phyloP scores from a whole-genome alignment of 441 rosid genomes.

The Erysimum cheiri region DNA sequence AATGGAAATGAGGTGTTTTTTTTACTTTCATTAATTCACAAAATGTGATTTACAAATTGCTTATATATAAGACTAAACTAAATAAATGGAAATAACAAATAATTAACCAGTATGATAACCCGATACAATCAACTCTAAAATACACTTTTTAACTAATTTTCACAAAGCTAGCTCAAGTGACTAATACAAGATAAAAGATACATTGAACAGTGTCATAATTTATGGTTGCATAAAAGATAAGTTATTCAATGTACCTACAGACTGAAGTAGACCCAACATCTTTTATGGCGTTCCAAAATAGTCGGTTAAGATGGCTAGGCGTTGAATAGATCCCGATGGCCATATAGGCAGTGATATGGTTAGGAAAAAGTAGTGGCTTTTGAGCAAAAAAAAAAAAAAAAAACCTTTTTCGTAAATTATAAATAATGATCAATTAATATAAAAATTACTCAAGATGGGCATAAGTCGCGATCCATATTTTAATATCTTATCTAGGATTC shows the following conservation, averaged over 20 bases:
- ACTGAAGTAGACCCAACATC: slow-evolving; percentile 14
- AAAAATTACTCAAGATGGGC: neutral
- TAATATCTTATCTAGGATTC: neutral
- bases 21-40: neutral
- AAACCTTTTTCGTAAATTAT: neutral
- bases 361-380: slow-evolving; percentile 20
- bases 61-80: neutral
- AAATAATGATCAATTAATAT: neutral
- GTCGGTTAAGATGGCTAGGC: slow-evolving; percentile 10
- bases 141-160: neutral
- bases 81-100: neutral
- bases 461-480: neutral
- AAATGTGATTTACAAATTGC: neutral
- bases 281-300: slow-evolving; percentile 17
- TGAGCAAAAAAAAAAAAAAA: too few species aligned
- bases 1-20: too few species aligned
- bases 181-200: neutral
- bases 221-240: neutral
- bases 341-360: slow-evolving; percentile 19
- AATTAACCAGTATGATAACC: neutral
- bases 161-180: neutral
- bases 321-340: slow-evolving; percentile 17
- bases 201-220: neutral
- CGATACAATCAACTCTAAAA: neutral
- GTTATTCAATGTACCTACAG: slow-evolving; percentile 18